Conservation (phyloP, 768 basidiomycete genomes). For the Suillus subaureus region DNA sequence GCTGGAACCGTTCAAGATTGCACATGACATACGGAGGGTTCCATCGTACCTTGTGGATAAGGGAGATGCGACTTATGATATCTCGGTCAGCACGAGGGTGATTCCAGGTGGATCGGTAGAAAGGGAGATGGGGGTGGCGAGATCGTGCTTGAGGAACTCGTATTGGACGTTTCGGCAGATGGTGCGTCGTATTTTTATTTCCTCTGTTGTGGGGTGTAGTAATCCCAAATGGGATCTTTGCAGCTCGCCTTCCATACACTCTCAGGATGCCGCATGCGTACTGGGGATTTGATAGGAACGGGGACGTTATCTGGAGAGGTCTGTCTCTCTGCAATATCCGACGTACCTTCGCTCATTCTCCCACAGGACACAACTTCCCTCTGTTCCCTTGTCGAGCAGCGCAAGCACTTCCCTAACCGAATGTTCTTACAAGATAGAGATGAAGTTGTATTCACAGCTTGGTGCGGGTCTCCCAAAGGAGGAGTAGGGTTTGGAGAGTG, state of each 20-base stretch:
- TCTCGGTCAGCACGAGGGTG: constrained; percentile 2
- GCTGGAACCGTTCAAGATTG: constrained; percentile 7
- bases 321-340: not conserved
- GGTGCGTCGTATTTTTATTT: not conserved
- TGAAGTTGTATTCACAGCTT: constrained; percentile 2
- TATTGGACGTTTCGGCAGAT: constrained; percentile 13
- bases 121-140: not conserved
- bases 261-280: constrained; percentile 9
- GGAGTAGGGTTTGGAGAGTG: constrained; percentile 10
- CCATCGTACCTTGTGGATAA: constrained; percentile 5
- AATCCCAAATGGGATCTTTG: not conserved
- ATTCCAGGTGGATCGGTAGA: not conserved
- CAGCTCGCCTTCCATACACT: constrained; percentile 9
- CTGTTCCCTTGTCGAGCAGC: constrained; percentile 9
- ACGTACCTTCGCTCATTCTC: not conserved
- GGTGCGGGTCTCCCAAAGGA: not conserved
- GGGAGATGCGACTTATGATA: constrained; percentile 6
- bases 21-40: constrained; percentile 7
- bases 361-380: not conserved
- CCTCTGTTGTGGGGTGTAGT: not conserved
- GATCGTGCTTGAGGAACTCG: constrained; percentile 6
- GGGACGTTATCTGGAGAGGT: constrained; percentile 11
- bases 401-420: constrained; percentile 1
- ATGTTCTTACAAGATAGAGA: constrained; percentile 6
- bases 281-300: constrained; percentile 9